Conservation (phyloP, 495 filamentous ascomycete species). For the Xylona heveae region DNA sequence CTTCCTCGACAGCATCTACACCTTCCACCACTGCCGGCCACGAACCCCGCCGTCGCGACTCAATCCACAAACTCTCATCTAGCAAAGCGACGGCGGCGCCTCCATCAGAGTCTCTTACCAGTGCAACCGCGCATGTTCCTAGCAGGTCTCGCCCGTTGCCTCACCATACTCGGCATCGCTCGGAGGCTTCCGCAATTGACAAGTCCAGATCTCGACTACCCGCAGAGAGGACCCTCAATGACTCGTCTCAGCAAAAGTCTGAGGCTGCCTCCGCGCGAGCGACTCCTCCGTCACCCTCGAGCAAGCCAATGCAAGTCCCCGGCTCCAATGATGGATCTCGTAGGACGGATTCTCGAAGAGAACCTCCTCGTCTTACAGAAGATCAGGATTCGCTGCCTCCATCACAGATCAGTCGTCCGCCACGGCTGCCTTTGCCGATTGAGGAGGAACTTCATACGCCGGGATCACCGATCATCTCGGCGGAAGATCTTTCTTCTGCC, state of each 20-base stretch:
- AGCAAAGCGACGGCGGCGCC: conserved; percentile 14
- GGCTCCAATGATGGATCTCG: conserved; percentile 7
- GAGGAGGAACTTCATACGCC: conserved; percentile 72
- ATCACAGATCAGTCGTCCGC: conserved; percentile 46
- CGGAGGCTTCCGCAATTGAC: too few species aligned
- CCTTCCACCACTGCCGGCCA: conserved; percentile 6
- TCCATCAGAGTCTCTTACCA: conserved; percentile 13
- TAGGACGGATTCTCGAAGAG: conserved; percentile 12
- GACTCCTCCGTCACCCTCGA: conserved; percentile 14
- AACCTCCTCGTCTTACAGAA: conserved; percentile 23
- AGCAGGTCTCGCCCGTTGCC: too few species aligned
- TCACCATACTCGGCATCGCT: too few species aligned
- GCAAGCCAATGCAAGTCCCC: conserved; percentile 31
- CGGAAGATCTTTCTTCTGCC: conserved; percentile 27
- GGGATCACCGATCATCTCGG: conserved; percentile 61
- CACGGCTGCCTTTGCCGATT: conserved; percentile 75
- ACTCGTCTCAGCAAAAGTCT: conserved; percentile 9
- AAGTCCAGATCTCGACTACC: too few species aligned
- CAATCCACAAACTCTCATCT: conserved; percentile 10
- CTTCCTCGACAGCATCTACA: too few species aligned
- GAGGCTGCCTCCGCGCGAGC: conserved; percentile 10
- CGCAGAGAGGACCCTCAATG: conserved; percentile 7
- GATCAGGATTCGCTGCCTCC: conserved; percentile 28
- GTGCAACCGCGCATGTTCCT: conserved; percentile 9
- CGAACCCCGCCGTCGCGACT: conserved; percentile 14